Percentiles rank a stretch among this genome's conserved stretches.
Evolutionary conservation across 164 flowering plant species (phyloP).

Genomic region (grape (Vitis vinifera)): DNA sequence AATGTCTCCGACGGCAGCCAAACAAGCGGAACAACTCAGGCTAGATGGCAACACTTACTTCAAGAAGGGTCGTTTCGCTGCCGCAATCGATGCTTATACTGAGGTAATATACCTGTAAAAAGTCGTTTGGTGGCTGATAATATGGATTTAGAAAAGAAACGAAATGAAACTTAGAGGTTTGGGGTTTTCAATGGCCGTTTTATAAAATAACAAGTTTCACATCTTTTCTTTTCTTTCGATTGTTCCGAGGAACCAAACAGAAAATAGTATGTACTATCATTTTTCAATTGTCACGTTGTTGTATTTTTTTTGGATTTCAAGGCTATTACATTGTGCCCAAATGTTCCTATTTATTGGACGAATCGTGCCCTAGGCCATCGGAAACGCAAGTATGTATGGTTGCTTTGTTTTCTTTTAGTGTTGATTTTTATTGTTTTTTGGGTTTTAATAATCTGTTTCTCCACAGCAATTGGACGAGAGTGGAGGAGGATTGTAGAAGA

Average conservation of each 20-base stretch:
- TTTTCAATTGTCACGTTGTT: neutral
- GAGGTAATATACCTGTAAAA: conserved; percentile 39
- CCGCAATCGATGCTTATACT: conserved; percentile 95
- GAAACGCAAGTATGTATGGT: conserved; percentile 61
- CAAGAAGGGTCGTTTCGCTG: conserved; percentile 59
- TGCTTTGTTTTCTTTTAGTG: neutral
- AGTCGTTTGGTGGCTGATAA: no score
- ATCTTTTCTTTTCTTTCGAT: neutral
- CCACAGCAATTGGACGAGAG: conserved; percentile 65
- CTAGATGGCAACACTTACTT: conserved; percentile 66
- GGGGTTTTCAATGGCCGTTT: no score
- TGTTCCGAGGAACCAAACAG: neutral
- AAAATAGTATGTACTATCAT: neutral
- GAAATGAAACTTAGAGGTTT: no score
- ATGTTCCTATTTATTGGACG: conserved; percentile 80
- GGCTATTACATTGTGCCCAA: conserved; percentile 91
- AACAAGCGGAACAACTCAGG: conserved; percentile 66
- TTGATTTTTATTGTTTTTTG: neutral
- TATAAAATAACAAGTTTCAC: neutral
- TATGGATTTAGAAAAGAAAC: no score
- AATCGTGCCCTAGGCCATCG: conserved; percentile 90
- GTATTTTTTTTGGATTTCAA: conserved; percentile 17
- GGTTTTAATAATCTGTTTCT: neutral
- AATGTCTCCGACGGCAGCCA: conserved; percentile 36
- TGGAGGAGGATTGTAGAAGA: conserved; percentile 75